Base-by-base conservation (phyloP, 2,329 filamentous ascomycete species). In the Cadophora gregata region DNA sequence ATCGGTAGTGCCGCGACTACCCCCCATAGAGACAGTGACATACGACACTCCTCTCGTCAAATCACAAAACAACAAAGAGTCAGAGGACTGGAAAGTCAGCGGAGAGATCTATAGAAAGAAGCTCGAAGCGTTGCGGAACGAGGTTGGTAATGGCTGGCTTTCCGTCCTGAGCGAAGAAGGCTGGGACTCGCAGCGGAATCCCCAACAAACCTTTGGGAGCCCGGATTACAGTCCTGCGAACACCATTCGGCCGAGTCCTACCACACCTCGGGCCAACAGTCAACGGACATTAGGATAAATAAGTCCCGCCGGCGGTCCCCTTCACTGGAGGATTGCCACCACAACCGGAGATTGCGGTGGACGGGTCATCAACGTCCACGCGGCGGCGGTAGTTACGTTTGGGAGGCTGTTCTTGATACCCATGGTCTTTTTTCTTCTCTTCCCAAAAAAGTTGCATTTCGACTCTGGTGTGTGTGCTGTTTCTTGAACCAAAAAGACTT, bases 121-220 rank as follows among this genome's bases (percentile, higher is more conserved):
- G 78, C 90, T 98, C 63, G 93, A 97, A 78, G 89, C 91, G 3
- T 81, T 97, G 63, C 90, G 93, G 68, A 90, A 90, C 75, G 93
- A 95, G 75, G 90, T 97, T 71, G 94, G 94, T 36, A 93, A 89
- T 73, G 91, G 89, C 45, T 99, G 97, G 85, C 85, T 99, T 47
- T 94, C 89, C 69, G 93, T 92, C 16, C 82, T 98, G 60, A 91
- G 91, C 67, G 94, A 97, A 74, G 92, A 96, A 77, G 84, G 81
- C 50, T 89, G 87, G 86, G 84, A 88, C 69, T 50, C 71, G 19
- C 75, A 75, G 60, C 75, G 75, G 61, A 71, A 70, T 51, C 38
- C 67, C 8, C 70, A 73, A 36, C 69, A 72, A 65, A 64, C 69
- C 8, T 76, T 75, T 65, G 64, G 68, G 25, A 48, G 61, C 12